These are phyloP conservation scores for Oryza coarctata DNA, from an alignment of 176 grass and related monocot species.

Conservation along the genomic window DNA sequence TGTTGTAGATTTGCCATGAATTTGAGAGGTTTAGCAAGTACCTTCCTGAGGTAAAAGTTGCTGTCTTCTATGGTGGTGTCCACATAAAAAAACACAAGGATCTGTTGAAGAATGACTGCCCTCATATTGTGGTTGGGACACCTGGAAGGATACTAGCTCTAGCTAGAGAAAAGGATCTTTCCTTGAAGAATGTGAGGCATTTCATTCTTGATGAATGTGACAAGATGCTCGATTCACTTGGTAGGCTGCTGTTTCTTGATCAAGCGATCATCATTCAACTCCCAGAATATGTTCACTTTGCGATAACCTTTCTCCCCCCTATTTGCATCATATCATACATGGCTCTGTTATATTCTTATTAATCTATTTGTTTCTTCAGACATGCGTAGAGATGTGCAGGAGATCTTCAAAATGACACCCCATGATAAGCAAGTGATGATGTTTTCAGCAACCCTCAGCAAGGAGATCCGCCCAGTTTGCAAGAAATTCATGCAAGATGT, in stretches of 20 bases:
- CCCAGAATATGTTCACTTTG: not conserved
- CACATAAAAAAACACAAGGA: constrained; percentile 71
- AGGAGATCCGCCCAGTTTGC: constrained; percentile 93
- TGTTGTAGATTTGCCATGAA: constrained; percentile 66
- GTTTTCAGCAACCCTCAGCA: constrained; percentile 94
- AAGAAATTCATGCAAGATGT: constrained; percentile 98
- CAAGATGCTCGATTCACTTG: constrained; percentile 92
- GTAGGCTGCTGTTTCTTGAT: constrained; percentile 34
- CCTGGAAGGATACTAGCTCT: constrained; percentile 57
- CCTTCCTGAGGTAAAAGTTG: constrained; percentile 59
- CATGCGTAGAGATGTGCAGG: constrained; percentile 90
- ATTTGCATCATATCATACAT: not conserved
- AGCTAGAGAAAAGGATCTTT: constrained; percentile 76
- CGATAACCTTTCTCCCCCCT: too few relatives aligned
- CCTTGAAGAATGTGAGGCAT: constrained; percentile 93
- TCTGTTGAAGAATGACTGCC: constrained; percentile 74
- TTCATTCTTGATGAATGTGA: constrained; percentile 97
- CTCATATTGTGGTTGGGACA: constrained; percentile 76
- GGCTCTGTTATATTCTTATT: not conserved
- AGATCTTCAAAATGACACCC: constrained; percentile 97
- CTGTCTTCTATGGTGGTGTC: constrained; percentile 77
- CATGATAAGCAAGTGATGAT: constrained; percentile 98
- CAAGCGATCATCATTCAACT: not conserved
- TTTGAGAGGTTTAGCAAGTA: constrained; percentile 80
- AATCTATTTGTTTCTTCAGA: constrained; percentile 47